Evolutionary conservation across 179 eudicot species (phyloP).

Genomic region (Monotropa hypopitys): DNA sequence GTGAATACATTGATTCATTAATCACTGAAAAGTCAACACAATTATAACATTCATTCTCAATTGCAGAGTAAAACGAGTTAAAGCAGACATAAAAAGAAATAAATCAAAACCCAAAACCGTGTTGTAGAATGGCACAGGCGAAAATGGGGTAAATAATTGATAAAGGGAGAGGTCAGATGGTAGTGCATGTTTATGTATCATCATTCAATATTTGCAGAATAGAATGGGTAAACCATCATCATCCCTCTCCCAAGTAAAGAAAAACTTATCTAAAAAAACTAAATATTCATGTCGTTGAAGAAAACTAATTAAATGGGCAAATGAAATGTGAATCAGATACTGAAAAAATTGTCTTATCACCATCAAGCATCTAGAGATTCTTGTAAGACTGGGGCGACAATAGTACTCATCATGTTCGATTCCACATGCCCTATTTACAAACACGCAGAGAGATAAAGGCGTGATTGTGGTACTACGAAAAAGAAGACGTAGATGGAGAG

Average conservation of each 20-base stretch:
- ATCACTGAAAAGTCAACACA: slow-evolving; percentile 24
- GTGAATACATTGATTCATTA: slow-evolving; percentile 20
- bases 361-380: slow-evolving; percentile 16
- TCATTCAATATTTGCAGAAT: slow-evolving; percentile 10
- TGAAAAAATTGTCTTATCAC: slow-evolving; percentile 26
- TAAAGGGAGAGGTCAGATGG: slow-evolving; percentile 32
- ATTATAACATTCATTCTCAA: slow-evolving; percentile 20
- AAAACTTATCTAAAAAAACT: too few relatives aligned
- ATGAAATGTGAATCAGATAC: slow-evolving; percentile 25
- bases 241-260: too few relatives aligned
- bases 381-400: slow-evolving; percentile 49
- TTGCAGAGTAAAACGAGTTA: slow-evolving; percentile 9
- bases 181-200: slow-evolving; percentile 37
- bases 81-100: too few relatives aligned
- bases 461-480: too few relatives aligned
- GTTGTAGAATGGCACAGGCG: too few relatives aligned
- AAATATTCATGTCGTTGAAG: not conserved
- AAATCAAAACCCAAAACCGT: too few relatives aligned
- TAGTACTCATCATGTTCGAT: slow-evolving; percentile 6
- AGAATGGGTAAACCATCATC: slow-evolving; percentile 8
- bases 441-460: too few relatives aligned
- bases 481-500: too few relatives aligned
- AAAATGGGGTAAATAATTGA: not conserved
- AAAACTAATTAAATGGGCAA: not conserved
- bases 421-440: too few relatives aligned